A percentile compares a stretch with the other conserved stretches of the same genome.
Conservation (phyloP, 805 yeast species). For the Maudiozyma serrabonitensis region DNA sequence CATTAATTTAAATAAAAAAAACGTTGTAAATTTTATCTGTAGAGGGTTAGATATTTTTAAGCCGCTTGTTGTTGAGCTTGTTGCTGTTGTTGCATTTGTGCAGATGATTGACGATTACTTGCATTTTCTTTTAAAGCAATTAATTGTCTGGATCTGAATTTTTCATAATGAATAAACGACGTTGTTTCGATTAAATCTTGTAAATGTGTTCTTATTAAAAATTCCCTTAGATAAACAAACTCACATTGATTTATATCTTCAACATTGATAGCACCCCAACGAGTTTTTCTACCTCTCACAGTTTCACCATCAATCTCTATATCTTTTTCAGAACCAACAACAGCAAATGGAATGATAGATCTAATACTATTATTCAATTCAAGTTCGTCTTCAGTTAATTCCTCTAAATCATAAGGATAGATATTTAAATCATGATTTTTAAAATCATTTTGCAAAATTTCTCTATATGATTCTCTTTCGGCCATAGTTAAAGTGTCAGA, state of each 20-base stretch:
- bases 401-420: constrained; percentile 68
- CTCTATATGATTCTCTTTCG: constrained; percentile 75
- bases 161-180: constrained; percentile 77
- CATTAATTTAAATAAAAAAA: background rate
- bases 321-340: constrained; percentile 81
- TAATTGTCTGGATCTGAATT: constrained; percentile 87
- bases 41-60: background rate
- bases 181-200: constrained; percentile 95
- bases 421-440: constrained; percentile 59
- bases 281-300: constrained; percentile 83
- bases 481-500: constrained; percentile 80
- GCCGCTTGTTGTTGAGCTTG: background rate
- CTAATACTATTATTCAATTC: constrained; percentile 68
- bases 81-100: constrained; percentile 1
- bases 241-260: constrained; percentile 95
- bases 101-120: constrained; percentile 30
- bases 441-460: constrained; percentile 67
- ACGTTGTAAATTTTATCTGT: background rate
- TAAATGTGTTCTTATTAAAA: constrained; percentile 87
- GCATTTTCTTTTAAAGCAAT: constrained; percentile 89
- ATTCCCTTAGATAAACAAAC: constrained; percentile 87
- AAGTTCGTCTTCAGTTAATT: constrained; percentile 58
- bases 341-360: constrained; percentile 82
- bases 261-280: constrained; percentile 89
- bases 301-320: constrained; percentile 66